Conservation (phyloP, 305 asterid species). For the Solanum chacoense region DNA sequence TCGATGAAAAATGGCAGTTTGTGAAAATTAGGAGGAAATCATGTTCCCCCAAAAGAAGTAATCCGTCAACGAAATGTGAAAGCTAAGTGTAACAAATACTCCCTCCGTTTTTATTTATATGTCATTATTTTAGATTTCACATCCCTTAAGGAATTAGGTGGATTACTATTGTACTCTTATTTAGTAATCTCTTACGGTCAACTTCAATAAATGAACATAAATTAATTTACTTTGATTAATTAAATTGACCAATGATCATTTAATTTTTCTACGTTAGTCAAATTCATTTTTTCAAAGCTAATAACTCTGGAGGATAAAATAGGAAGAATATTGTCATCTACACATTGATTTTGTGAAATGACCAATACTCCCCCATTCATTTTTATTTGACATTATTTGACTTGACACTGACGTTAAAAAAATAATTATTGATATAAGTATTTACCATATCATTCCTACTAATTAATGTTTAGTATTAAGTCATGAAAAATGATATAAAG, state of each 20-base stretch:
- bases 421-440: not conserved
- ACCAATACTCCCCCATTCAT: too few relatives aligned
- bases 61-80: not conserved
- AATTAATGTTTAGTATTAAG: too few relatives aligned
- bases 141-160: accelerated
- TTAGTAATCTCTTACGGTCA: accelerated
- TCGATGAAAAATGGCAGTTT: not conserved
- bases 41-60: not conserved
- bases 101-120: too few relatives aligned
- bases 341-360: not conserved
- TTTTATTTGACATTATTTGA: too few relatives aligned
- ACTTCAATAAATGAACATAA: too few relatives aligned
- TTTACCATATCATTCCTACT: not conserved
- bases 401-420: too few relatives aligned
- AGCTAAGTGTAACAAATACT: not conserved
- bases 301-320: too few relatives aligned
- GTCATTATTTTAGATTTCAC: not conserved
- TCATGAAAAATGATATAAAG: not conserved
- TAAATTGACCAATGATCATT: too few relatives aligned
- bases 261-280: not conserved
- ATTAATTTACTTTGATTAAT: too few relatives aligned
- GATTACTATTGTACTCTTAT: accelerated
- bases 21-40: not conserved
- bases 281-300: not conserved
- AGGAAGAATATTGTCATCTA: too few relatives aligned